Evolutionary conservation across 495 filamentous ascomycete genomes (phyloP).

Genomic region (Aspergillus coremiiformis): DNA sequence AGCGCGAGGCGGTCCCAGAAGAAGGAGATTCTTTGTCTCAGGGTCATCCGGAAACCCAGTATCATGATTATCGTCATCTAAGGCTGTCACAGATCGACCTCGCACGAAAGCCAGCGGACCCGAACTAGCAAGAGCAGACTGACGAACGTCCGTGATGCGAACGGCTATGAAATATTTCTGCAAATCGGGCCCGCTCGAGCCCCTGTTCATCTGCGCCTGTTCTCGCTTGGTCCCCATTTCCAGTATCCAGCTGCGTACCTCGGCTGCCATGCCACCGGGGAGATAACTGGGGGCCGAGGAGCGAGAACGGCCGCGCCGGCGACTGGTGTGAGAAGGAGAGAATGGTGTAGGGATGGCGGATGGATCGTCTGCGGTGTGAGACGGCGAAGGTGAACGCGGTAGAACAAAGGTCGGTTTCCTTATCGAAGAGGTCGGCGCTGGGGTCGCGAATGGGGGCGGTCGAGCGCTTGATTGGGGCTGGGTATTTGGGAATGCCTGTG

Average conservation of each 20-base stretch:
- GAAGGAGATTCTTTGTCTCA: constrained; percentile 19
- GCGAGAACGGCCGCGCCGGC: constrained; percentile 25
- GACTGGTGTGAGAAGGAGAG: constrained; percentile 32
- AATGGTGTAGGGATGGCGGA: constrained; percentile 29
- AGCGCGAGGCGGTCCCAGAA: constrained; percentile 25
- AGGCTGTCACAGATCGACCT: constrained; percentile 5
- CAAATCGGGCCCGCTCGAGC: background rate
- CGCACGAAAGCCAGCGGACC: constrained; percentile 27
- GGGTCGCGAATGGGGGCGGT: constrained; percentile 10
- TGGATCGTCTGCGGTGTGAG: constrained; percentile 13
- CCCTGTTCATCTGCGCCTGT: constrained; percentile 6
- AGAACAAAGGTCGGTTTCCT: constrained; percentile 34
- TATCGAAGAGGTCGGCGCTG: constrained; percentile 6
- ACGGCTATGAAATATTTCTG: constrained; percentile 19
- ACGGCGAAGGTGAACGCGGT: constrained; percentile 34
- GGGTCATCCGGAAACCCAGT: background rate
- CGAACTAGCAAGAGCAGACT: constrained; percentile 19
- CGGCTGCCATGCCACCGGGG: constrained; percentile 37
- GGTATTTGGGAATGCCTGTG: constrained; percentile 14
- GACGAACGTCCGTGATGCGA: constrained; percentile 15
- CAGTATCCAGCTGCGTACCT: constrained; percentile 39
- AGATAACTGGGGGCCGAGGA: constrained; percentile 20
- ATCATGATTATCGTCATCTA: background rate
- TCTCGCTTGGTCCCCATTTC: constrained; percentile 35
- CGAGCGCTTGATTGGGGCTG: constrained; percentile 12